Evolutionary conservation across 768 basidiomycete species (phyloP).

Genomic region (Obba rivulosa): DNA sequence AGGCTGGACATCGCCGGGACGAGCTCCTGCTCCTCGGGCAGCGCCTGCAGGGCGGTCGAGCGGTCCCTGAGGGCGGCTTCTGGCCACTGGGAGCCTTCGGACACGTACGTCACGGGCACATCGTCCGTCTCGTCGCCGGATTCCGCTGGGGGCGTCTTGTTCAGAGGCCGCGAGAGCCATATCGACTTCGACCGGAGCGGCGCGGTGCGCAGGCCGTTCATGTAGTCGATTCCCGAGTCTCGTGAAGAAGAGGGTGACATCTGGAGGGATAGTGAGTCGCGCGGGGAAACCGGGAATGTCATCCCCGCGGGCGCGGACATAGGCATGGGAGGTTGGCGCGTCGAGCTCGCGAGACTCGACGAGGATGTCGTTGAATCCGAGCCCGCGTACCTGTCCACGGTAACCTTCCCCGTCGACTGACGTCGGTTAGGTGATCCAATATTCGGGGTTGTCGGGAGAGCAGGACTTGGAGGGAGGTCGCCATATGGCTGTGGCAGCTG

Average conservation of each 20-base stretch:
- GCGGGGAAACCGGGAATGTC: conserved; percentile 18
- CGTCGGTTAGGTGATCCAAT: conserved; percentile 1
- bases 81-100: conserved; percentile 10
- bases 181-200: background rate
- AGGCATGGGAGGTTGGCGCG: conserved; percentile 4
- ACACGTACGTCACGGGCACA: conserved; percentile 1
- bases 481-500: conserved; percentile 18
- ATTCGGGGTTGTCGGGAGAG: conserved; percentile 5
- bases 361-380: conserved; percentile 13
- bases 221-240: conserved; percentile 5
- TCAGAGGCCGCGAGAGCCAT: background rate
- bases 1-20: conserved; percentile 13
- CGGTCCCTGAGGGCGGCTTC: conserved; percentile 6
- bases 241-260: background rate
- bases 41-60: conserved; percentile 33
- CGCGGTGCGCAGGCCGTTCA: conserved; percentile 5
- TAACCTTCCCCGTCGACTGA: conserved; percentile 1
- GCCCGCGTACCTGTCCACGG: conserved; percentile 2
- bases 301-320: conserved; percentile 10
- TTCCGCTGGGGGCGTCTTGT: conserved; percentile 1
- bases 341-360: conserved; percentile 4
- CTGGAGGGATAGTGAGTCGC: conserved; percentile 15
- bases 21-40: conserved; percentile 49
- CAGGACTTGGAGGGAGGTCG: conserved; percentile 14
- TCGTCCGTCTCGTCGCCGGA: conserved; percentile 2